Evolutionary conservation across 345 rosid species (phyloP), one percentile per base, ranked within the genome.

Genomic region (Salix purpurea): DNA sequence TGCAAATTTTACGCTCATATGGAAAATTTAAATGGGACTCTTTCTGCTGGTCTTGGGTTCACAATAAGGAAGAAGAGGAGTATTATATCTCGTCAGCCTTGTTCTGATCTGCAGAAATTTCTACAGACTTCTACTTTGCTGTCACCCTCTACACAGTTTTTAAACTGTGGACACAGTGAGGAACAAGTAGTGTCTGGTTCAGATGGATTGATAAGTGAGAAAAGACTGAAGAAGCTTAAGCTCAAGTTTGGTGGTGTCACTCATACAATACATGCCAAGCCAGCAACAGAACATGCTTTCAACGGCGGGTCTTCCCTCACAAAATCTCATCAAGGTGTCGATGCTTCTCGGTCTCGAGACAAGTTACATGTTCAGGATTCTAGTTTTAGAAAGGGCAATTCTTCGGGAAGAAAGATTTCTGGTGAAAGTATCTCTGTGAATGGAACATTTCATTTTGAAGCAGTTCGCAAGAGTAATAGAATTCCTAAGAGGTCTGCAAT

Each of bases 171-270:
- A 37, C n/a, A 4, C 14, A 36, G 70, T 44, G 65, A 62, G 65
- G 80, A 64, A 30, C 67, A 61, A 69, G 44, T 32, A 11, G 24
- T 67, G 14, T 32, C 36, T 70, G 64, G 50, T 62, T 75, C 77
- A 21, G 77, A 72, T 67, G 80, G 74, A 62, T 10, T 46, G 23
- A 73, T 44, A 62, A 69, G 74, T 73, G 68, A 73, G 71, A 81
- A 64, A 26, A 72, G 34, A 74, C 37, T 37, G 23, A 72, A 62
- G 74, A 81, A 81, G 77, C 80, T 81, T 36, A 81, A 81, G 69
- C 77, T 81, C 67, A 81, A 77, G 72, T 74, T 81, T 37, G 84
- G 84, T 24, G 84, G 84, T 39, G 67, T 77, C 37, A 73, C 77
- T 73, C 80, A 72, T 46, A 76, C 80, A 7, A 73, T 81, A 71